These are phyloP conservation scores for Cnidoscolus chayamansa DNA, from an alignment of 441 rosid genomes.

Conservation along the genomic window DNA sequence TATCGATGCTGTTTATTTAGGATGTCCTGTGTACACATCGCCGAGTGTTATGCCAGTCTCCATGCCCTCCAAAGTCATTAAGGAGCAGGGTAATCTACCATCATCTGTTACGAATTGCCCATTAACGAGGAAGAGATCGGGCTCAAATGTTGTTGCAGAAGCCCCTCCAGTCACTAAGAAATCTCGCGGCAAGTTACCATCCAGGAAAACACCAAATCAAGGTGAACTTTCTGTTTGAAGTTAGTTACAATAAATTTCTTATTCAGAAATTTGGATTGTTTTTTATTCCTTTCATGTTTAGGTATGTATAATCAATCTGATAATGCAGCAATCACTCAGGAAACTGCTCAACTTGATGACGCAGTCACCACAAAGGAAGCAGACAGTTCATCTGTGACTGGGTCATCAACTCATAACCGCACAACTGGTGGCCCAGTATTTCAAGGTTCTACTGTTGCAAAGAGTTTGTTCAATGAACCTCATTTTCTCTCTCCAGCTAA, in stretches of 20 bases:
- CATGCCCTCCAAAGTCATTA: slow-evolving; percentile 31
- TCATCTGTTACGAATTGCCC: slow-evolving; percentile 35
- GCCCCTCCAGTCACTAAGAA: slow-evolving; percentile 49
- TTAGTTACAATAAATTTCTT: neutral
- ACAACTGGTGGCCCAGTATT: slow-evolving; percentile 21
- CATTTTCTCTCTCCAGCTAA: slow-evolving; percentile 33
- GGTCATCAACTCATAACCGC: slow-evolving; percentile 21
- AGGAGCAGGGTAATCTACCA: slow-evolving; percentile 25
- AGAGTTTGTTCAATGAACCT: slow-evolving; percentile 60
- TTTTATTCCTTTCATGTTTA: slow-evolving; percentile 14
- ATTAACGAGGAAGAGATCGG: slow-evolving; percentile 50
- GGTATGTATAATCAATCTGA: slow-evolving; percentile 26
- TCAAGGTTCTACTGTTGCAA: slow-evolving; percentile 50
- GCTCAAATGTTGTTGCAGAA: slow-evolving; percentile 29
- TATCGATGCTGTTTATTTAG: slow-evolving; percentile 26
- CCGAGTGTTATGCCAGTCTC: slow-evolving; percentile 38
- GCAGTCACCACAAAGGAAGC: slow-evolving; percentile 21
- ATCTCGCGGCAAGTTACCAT: slow-evolving; percentile 36
- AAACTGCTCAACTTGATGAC: slow-evolving; percentile 26
- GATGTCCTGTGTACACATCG: slow-evolving; percentile 33
- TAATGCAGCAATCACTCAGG: slow-evolving; percentile 22
- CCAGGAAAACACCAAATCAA: slow-evolving; percentile 27
- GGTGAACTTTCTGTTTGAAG: slow-evolving; percentile 33
- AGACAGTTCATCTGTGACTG: slow-evolving; percentile 28
- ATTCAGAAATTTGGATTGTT: slow-evolving; percentile 1